phyloP scores from a whole-genome alignment of 306 rosid genomes.

The Quercus agrifolia region DNA sequence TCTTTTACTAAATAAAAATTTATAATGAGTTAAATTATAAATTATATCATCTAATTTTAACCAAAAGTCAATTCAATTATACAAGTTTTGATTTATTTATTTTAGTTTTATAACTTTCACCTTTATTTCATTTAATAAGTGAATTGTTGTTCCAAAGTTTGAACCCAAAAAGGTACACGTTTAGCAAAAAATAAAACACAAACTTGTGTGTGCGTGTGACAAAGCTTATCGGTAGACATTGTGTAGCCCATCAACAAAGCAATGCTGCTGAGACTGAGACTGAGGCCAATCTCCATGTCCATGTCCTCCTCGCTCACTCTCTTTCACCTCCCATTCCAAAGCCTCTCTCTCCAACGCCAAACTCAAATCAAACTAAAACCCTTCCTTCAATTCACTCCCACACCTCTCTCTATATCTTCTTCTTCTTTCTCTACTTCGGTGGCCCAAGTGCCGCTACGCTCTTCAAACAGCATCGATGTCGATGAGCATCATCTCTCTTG shows the following conservation, averaged over 20 bases:
- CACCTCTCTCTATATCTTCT: slow-evolving; percentile 16
- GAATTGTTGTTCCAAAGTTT: too few species aligned
- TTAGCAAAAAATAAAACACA: too few species aligned
- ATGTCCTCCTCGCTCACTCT: slow-evolving; percentile 13
- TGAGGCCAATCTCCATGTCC: slow-evolving; percentile 18
- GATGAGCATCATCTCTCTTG: slow-evolving; percentile 53
- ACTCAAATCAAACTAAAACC: slow-evolving; percentile 25
- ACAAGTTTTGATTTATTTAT: too few species aligned
- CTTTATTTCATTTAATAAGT: too few species aligned
- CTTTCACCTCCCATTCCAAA: slow-evolving; percentile 13
- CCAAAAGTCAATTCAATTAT: too few species aligned
- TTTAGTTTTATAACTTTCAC: too few species aligned
- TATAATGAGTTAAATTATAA: too few species aligned
- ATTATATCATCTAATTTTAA: too few species aligned
- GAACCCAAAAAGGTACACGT: too few species aligned
- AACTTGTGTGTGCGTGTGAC: too few species aligned
- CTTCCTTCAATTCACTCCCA: slow-evolving; percentile 12
- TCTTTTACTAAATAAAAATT: too few species aligned
- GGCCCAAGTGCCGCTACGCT: slow-evolving; percentile 17
- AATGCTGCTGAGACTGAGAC: slow-evolving; percentile 11
- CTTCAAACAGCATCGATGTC: slow-evolving; percentile 25
- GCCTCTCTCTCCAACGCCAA: slow-evolving; percentile 19
- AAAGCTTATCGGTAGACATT: slow-evolving; percentile 15
- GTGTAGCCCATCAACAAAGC: not conserved
- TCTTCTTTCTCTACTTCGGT: slow-evolving; percentile 4